A percentile compares a stretch with the other conserved stretches of the same genome.
These are phyloP conservation scores for Botrytis hyacinthi DNA, from an alignment of 2,329 filamentous ascomycete species.

Conservation along the genomic window DNA sequence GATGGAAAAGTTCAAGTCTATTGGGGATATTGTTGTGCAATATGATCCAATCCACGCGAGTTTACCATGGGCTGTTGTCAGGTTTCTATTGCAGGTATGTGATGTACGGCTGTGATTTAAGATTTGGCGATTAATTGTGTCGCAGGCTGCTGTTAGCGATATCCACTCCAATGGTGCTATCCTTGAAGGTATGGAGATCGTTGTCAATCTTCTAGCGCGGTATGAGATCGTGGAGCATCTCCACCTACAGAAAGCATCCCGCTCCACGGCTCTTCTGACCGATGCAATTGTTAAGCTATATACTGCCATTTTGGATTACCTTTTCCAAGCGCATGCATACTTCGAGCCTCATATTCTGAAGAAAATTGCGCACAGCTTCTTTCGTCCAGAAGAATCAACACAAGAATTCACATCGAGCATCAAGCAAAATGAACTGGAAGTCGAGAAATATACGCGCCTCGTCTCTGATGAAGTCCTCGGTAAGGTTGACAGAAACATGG, in stretches of 20 bases:
- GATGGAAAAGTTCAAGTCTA: constrained; percentile 23
- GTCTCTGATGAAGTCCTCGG: no score
- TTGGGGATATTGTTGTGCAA: constrained; percentile 21
- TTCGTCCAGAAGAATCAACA: no score
- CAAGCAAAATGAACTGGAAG: no score
- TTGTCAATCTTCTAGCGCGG: constrained; percentile 17
- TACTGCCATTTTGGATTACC: constrained; percentile 20
- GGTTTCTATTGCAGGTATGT: constrained; percentile 23
- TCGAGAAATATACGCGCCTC: no score
- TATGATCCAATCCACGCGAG: constrained; percentile 26
- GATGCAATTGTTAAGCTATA: constrained; percentile 20
- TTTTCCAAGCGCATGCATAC: constrained; percentile 18
- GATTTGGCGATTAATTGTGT: neutral
- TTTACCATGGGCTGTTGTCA: constrained; percentile 25
- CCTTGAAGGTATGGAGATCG: constrained; percentile 21
- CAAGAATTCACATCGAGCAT: no score
- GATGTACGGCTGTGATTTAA: neutral
- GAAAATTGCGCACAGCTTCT: no score
- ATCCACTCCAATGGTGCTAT: constrained; percentile 18
- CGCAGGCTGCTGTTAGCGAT: neutral
- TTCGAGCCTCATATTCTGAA: neutral
- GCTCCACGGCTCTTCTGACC: neutral
- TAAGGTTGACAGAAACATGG: neutral
- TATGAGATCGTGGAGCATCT: neutral
- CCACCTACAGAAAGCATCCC: constrained; percentile 13